These are phyloP conservation scores for Suhomyces kilbournensis DNA, from an alignment of 805 yeast genomes.

Conservation along the genomic window DNA sequence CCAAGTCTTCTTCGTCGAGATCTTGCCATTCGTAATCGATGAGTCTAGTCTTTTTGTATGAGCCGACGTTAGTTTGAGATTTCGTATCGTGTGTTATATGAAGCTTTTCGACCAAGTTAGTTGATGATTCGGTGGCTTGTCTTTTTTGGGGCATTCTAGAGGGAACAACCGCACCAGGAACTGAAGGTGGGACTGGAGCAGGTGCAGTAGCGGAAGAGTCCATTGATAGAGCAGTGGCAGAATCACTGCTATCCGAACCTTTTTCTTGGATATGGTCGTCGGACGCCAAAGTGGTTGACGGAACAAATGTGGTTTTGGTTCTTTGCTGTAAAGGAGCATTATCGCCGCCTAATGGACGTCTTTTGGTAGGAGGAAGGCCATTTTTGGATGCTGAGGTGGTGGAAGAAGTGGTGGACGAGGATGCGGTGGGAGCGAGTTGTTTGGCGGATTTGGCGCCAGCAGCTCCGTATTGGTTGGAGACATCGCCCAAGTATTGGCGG, in stretches of 20 bases:
- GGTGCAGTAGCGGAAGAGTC: neutral
- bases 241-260: constrained; percentile 2
- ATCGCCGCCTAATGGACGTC: constrained; percentile 37
- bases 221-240: neutral
- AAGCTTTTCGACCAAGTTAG: constrained; percentile 41
- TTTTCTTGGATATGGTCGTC: constrained; percentile 1
- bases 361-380: constrained; percentile 10
- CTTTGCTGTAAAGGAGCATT: constrained; percentile 21
- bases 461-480: constrained; percentile 34
- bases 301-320: neutral
- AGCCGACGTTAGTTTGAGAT: constrained; percentile 9
- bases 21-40: constrained; percentile 65
- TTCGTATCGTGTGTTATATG: constrained; percentile 8
- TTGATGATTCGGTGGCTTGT: constrained; percentile 53
- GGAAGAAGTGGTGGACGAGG: neutral
- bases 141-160: constrained; percentile 47
- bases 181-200: neutral
- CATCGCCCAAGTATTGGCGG: constrained; percentile 36
- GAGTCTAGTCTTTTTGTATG: constrained; percentile 36
- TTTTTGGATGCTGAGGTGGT: neutral
- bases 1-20: constrained; percentile 64
- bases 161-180: constrained; percentile 15
- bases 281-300: neutral
- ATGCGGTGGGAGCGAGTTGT: neutral
- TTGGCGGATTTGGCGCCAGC: neutral